Base-by-base conservation (phyloP, 176 grass and related monocot genomes). In the Musa troglodytarum region DNA sequence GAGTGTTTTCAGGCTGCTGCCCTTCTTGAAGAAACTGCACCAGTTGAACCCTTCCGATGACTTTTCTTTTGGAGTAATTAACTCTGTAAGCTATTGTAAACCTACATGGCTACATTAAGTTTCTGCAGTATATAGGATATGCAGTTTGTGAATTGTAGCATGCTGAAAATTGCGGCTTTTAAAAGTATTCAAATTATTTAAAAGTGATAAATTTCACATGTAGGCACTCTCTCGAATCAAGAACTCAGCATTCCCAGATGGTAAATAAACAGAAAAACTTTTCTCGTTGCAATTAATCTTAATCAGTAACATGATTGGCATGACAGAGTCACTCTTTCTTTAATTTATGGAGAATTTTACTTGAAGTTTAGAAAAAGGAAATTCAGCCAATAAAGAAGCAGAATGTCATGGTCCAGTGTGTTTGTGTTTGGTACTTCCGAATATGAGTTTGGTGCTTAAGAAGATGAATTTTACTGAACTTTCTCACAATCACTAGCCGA, bases 41-140 rank as follows among this genome's bases (percentile, higher is more conserved):
- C 96, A 74, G 83, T 92, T 77, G 96, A 99, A 74, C 91, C 96
- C 70, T 99, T 99, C 85, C 89, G 86, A 89, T 99, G 91, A 95
- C 76, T 79, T 62, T 86, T 55, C 83, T 76, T 71, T 78, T 12
- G 62, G 22, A 55, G 26, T 68, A 81, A 74, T 78, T 79, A 72
- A 83, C 65, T 49, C 57, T 87, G 87, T 89, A 83, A 89, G 77
- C 66, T 81, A 61, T 68, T 71, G 78, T 83, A 81, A 74, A 77
- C 23, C 63, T 72, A 65, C 82, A 59, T 4, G 65, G 69, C 77
- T 70, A 20, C 77, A 70, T 83, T 52, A 79, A 7, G 49, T 84
- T 82, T 73, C 67, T 72, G 16, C 3, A 68, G 29, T 54, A 79
- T 72, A 80, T 78, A 80, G 69, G 69, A 82, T 65, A 75, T 81